Evolutionary conservation across 192 early-diverging fungal genomes (phyloP).

Genomic region (Backusella mclennaniae): DNA sequence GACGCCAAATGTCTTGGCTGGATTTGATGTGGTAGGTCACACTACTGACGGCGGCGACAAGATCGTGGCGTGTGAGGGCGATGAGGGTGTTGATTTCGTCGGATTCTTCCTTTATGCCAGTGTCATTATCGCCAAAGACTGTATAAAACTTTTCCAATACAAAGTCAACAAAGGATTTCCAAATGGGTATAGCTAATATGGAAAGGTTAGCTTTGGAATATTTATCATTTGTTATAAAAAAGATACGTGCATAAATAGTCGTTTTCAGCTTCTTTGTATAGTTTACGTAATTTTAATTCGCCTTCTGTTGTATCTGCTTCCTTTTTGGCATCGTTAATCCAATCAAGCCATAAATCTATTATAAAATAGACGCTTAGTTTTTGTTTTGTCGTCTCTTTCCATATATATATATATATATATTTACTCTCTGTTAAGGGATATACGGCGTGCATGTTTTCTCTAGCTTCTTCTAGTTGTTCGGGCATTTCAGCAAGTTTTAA

Average conservation of each 20-base stretch:
- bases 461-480: constrained; percentile 51
- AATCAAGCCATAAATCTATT: constrained; percentile 70
- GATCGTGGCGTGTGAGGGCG: constrained; percentile 42
- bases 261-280: constrained; percentile 54
- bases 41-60: constrained; percentile 42
- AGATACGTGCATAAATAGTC: constrained; percentile 70
- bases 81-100: constrained; percentile 22
- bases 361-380: neutral
- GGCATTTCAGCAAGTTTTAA: constrained; percentile 39
- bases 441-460: constrained; percentile 52
- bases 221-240: neutral
- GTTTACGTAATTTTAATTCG: constrained; percentile 42
- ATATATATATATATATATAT: neutral
- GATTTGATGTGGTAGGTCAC: constrained; percentile 56
- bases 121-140: constrained; percentile 22
- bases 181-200: constrained; percentile 60
- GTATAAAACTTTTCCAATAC: constrained; percentile 47
- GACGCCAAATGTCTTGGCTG: constrained; percentile 65
- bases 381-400: neutral
- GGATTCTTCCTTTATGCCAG: constrained; percentile 27
- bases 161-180: constrained; percentile 62
- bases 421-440: constrained; percentile 69
- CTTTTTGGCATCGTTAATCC: constrained; percentile 65
- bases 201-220: neutral
- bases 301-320: constrained; percentile 46